These are phyloP conservation scores for Aspergillus japonicus DNA, from an alignment of 2,329 filamentous ascomycete genomes.

Conservation along the genomic window DNA sequence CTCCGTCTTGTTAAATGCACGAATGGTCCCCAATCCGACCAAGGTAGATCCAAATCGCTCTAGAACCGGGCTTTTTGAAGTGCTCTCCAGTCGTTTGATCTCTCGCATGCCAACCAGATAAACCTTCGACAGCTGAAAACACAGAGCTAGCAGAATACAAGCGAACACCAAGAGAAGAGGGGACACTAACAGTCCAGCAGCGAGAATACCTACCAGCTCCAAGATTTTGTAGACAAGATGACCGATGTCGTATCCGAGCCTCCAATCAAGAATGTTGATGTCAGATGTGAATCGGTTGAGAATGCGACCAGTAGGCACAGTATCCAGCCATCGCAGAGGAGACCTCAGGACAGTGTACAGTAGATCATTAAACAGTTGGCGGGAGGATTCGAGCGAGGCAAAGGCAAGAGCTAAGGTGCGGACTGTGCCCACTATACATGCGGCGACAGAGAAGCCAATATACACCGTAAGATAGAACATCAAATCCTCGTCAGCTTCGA, in stretches of 20 bases:
- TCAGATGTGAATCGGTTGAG: conserved; percentile 76
- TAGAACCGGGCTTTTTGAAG: conserved; percentile 72
- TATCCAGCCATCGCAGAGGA: conserved; percentile 76
- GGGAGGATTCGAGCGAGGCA: conserved; percentile 64
- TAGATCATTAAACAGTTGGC: conserved; percentile 64
- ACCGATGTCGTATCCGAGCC: conserved; percentile 61
- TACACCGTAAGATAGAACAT: conserved; percentile 54
- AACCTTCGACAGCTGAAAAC: conserved; percentile 56
- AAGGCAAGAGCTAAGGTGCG: conserved; percentile 52
- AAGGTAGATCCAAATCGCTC: conserved; percentile 74
- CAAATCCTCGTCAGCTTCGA: conserved; percentile 46
- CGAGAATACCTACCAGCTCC: conserved; percentile 62
- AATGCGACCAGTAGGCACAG: conserved; percentile 71
- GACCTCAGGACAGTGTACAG: conserved; percentile 67
- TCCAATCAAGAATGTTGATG: conserved; percentile 69
- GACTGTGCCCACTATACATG: conserved; percentile 58
- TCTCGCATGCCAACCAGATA: conserved; percentile 65
- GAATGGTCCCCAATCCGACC: conserved; percentile 69
- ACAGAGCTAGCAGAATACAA: conserved; percentile 56
- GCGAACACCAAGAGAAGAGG: conserved; percentile 63
- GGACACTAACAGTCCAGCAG: conserved; percentile 66
- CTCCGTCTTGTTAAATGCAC: conserved; percentile 69
- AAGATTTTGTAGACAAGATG: conserved; percentile 62
- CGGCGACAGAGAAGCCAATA: conserved; percentile 56
- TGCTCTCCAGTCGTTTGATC: conserved; percentile 67